Percentiles rank a stretch among this genome's conserved stretches.
phyloP scores from a whole-genome alignment of 2,329 filamentous ascomycete genomes.

The Hymenoscyphus repandus region DNA sequence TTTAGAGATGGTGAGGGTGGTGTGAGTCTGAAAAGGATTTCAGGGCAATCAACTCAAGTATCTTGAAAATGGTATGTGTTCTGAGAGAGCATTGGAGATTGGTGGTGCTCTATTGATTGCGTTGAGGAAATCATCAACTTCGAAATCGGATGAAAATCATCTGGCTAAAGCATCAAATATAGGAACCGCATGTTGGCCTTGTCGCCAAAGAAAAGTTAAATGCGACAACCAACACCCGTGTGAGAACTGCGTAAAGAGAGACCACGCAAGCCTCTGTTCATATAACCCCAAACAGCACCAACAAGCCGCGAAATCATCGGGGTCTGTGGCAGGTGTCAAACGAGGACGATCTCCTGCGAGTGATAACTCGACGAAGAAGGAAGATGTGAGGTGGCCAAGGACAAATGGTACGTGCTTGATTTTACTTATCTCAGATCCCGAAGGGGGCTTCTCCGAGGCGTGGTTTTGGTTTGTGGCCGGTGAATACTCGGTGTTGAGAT shows the following conservation, averaged over 20 bases:
- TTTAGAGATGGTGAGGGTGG: neutral
- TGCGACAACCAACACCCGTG: constrained; percentile 65
- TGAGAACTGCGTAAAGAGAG: constrained; percentile 62
- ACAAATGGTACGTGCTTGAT: constrained; percentile 27
- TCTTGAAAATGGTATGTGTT: neutral
- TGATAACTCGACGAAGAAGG: constrained; percentile 24
- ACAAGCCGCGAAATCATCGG: constrained; percentile 12
- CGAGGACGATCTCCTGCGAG: constrained; percentile 27
- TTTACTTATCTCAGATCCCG: neutral
- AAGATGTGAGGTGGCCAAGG: constrained; percentile 29
- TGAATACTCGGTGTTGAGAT: constrained; percentile 7
- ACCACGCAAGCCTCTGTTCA: constrained; percentile 59
- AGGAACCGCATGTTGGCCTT: constrained; percentile 52
- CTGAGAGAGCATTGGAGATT: too few relatives aligned
- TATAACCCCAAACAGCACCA: constrained; percentile 55
- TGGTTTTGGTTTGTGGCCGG: constrained; percentile 1
- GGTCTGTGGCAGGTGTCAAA: constrained; percentile 21
- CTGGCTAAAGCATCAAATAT: neutral
- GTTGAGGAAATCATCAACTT: neutral
- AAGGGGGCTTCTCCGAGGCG: neutral
- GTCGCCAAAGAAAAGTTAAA: constrained; percentile 63
- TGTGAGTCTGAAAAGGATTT: neutral
- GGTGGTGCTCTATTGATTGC: too few relatives aligned
- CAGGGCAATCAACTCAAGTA: neutral
- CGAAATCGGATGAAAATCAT: neutral